These are phyloP conservation scores for Daldinia decipiens DNA, from an alignment of 495 filamentous ascomycete species.

Conservation along the genomic window DNA sequence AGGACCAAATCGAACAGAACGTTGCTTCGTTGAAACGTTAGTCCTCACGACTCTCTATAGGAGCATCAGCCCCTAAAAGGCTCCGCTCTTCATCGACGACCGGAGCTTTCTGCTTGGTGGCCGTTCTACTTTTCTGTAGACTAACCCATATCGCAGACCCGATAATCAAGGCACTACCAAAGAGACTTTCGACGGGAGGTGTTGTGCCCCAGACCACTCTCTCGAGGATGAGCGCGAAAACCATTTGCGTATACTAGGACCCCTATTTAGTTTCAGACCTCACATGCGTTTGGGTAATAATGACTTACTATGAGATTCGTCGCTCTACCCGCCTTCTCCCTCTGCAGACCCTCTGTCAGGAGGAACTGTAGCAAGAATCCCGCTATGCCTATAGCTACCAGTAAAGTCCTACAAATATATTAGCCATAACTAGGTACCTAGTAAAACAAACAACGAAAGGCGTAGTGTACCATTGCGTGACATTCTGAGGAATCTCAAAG, in stretches of 20 bases:
- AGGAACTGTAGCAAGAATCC: constrained; percentile 85
- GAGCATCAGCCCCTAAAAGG: constrained; percentile 38
- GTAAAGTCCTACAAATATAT: constrained; percentile 48
- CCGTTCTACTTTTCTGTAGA: constrained; percentile 53
- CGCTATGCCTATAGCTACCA: constrained; percentile 72
- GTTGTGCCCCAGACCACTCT: constrained; percentile 77
- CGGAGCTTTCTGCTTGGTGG: constrained; percentile 19
- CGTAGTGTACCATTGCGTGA: constrained; percentile 67
- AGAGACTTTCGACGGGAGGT: constrained; percentile 68
- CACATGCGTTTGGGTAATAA: neutral
- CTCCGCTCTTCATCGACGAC: constrained; percentile 50
- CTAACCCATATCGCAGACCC: constrained; percentile 79
- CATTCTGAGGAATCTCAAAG: constrained; percentile 69
- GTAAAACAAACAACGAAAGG: neutral
- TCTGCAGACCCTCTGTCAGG: constrained; percentile 76
- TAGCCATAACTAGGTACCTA: neutral
- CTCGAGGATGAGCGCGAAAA: constrained; percentile 81
- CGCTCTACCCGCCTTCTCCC: constrained; percentile 72
- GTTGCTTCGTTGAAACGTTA: constrained; percentile 3
- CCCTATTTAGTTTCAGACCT: neutral
- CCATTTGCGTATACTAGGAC: constrained; percentile 74
- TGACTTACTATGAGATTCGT: constrained; percentile 73
- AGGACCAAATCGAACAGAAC: neutral
- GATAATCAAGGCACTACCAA: constrained; percentile 76
- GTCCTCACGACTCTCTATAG: constrained; percentile 19